Evolutionary conservation across 2,329 filamentous ascomycete species (phyloP), one percentile per base, ranked within the genome.

Genomic region (Chrysoporthe austroafricana): DNA sequence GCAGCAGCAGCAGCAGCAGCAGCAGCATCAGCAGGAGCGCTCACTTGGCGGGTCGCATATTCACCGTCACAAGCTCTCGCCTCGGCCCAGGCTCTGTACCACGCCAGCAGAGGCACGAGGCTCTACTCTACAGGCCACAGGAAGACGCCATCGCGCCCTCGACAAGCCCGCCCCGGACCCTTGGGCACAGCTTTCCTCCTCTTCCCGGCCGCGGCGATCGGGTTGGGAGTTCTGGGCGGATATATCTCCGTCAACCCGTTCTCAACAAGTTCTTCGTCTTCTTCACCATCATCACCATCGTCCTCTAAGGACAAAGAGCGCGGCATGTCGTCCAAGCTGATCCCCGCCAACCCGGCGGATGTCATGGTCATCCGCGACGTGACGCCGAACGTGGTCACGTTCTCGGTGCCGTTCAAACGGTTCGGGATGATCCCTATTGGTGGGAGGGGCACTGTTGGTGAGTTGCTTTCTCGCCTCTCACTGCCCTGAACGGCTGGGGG

Each of bases 281-380:
- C 26, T 26, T 26, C 50, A 43, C 43, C 60, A 39, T 6, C 36
- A 39, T 9, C 36, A 39, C 4, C 50, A 32, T 4, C 26, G 50
- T 5, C 39, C n/a, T 42, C 34, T 13, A 16, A 21, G 34, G 16
- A 44, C 26, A 59, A 18, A 7, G 57, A 60, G 13, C 39, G 34
- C 58, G 56, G 72, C 72, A 90, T 90, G 87, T 86, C 87, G 66
- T 82, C 83, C 8, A 86, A 88, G 74, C 85, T 93, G 66, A 85
- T 92, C 66, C 90, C 91, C 4, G 74, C 81, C 18, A 90, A 95
- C 73, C 94, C 94, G 14, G 86, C 89, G 21, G 88, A 92, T 75
- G 90, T 96, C 71, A 96, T 97, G 91, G 93, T 97, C 70, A 95
- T 97, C 75, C 92, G 95, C 71, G 86, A 94, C 73, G 81, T 98